Evolutionary conservation across 2,329 filamentous ascomycete genomes (phyloP), one percentile per base, ranked within the genome.

Genomic region (Periglandula ipomoeae): DNA sequence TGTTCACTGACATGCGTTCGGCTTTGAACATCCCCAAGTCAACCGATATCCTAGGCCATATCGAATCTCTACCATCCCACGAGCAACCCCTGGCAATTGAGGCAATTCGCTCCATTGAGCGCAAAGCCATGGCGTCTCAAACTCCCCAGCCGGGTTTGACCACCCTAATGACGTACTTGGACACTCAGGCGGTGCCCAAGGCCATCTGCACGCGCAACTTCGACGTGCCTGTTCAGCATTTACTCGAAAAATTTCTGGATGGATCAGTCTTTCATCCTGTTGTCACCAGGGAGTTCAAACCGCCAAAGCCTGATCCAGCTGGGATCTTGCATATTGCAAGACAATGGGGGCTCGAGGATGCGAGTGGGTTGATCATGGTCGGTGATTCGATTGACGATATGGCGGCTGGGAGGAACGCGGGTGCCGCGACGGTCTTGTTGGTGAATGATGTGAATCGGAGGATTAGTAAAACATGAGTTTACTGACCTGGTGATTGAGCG

Each of bases 171-270:
- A 69, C 79, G 49, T 95, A 93, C 64, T 80, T 97, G 17, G 83
- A 93, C 59, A 61, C 67, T 6, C 75, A 76, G 24, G 65, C 69
- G 5, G 64, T 96, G 27, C 80, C 72, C 56, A 93, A 94, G 66
- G 91, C 80, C 15, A 89, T 97, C 54, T 96, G 90, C 69, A 97
- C 93, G 2, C 79, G 93, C 61, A 97, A 98, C 70, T 97, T 96
- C 61, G 87, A 91, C 58, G 71, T 78, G 7, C 88, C 88, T 5
- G 87, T 93, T 1, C 69, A 75, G 42, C 84, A 90, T 64, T 75
- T 94, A 3, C 74, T 96, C 3, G 69, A 70, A 46, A 93, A 82
- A 44, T 93, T 93, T 64, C 74, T 96, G 8, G 72, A 78, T 1
- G 73, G 70, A 2, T 78, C 82, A 50, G 67, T 74, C 37, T 95